Percentiles rank a stretch among this genome's conserved stretches.
These are phyloP conservation scores for Leccinum ochraceum DNA, from an alignment of 768 basidiomycete species.

Conservation along the genomic window DNA sequence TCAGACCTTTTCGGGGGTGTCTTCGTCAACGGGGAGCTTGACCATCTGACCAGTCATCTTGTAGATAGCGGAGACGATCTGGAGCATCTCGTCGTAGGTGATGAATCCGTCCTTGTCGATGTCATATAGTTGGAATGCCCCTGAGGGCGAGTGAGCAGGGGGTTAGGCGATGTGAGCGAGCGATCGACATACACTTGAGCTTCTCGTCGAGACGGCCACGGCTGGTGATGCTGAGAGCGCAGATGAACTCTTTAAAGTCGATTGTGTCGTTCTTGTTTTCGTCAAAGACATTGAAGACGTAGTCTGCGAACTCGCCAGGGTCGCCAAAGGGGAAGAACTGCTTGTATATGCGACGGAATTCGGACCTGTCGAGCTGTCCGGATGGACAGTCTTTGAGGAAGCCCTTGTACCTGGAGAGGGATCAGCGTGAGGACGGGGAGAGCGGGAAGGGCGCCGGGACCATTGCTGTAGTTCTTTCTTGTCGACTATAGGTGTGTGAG, in stretches of 20 bases:
- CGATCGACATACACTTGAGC: conserved; percentile 83
- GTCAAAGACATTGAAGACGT: conserved; percentile 98
- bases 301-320: conserved; percentile 94
- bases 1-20: conserved; percentile 96
- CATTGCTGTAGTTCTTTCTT: conserved; percentile 97
- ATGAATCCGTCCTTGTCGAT: conserved; percentile 98
- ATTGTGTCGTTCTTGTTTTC: conserved; percentile 95
- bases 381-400: conserved; percentile 99
- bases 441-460: conserved; percentile 39
- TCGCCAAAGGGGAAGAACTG: conserved; percentile 99
- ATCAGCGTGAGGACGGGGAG: conserved; percentile 9
- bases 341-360: conserved; percentile 97
- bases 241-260: conserved; percentile 99
- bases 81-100: conserved; percentile 98
- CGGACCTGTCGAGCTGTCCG: conserved; percentile 92
- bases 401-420: conserved; percentile 85
- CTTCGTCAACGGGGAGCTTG: conserved; percentile 95
- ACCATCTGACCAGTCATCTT: conserved; percentile 99
- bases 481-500: conserved; percentile 62
- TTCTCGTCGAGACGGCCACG: conserved; percentile 96
- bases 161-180: conserved; percentile 4
- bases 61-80: conserved; percentile 97
- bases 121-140: conserved; percentile 99
- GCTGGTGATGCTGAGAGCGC: conserved; percentile 93
- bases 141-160: conserved; percentile 44